Percentiles rank a stretch among this genome's conserved stretches.
Evolutionary conservation across 169 alveolate genomes (phyloP).

Genomic region (Condylostoma magnum): DNA sequence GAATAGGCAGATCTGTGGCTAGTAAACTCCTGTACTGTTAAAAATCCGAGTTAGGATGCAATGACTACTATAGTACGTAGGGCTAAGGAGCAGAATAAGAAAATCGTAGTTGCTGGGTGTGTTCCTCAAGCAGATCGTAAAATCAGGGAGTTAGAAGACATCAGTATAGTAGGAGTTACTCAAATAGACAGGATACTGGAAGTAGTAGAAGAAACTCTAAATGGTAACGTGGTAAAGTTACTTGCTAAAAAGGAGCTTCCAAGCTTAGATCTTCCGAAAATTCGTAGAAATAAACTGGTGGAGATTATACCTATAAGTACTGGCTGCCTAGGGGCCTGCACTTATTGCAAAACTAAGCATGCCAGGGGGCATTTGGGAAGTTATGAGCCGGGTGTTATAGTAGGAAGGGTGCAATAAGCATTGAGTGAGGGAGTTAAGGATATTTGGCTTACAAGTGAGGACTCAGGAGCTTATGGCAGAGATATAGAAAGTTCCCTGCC

Average conservation of each 20-base stretch:
- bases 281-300: slow-evolving; percentile 92
- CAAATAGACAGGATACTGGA: slow-evolving; percentile 92
- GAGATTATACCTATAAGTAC: slow-evolving; percentile 95
- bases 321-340: slow-evolving; percentile 98
- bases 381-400: slow-evolving; percentile 88
- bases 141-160: slow-evolving; percentile 62
- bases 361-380: slow-evolving; percentile 97
- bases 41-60: slow-evolving; percentile 97
- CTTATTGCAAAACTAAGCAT: slow-evolving; percentile 98
- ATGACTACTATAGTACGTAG: slow-evolving; percentile 70
- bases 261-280: slow-evolving; percentile 94
- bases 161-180: slow-evolving; percentile 76
- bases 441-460: slow-evolving; percentile 99
- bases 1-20: slow-evolving; percentile 92
- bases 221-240: slow-evolving; percentile 90
- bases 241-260: slow-evolving; percentile 90
- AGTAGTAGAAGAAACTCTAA: slow-evolving; percentile 94
- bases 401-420: slow-evolving; percentile 87
- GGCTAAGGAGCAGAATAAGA: slow-evolving; percentile 68
- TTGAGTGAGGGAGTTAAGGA: slow-evolving; percentile 92
- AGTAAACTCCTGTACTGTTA: slow-evolving; percentile 97
- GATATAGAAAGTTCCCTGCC: slow-evolving; percentile 96
- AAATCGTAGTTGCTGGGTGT: slow-evolving; percentile 94
- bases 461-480: slow-evolving; percentile 97
- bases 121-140: slow-evolving; percentile 96